These are phyloP conservation scores for Lantana camara DNA, from an alignment of 257 asterid species.

Conservation along the genomic window DNA sequence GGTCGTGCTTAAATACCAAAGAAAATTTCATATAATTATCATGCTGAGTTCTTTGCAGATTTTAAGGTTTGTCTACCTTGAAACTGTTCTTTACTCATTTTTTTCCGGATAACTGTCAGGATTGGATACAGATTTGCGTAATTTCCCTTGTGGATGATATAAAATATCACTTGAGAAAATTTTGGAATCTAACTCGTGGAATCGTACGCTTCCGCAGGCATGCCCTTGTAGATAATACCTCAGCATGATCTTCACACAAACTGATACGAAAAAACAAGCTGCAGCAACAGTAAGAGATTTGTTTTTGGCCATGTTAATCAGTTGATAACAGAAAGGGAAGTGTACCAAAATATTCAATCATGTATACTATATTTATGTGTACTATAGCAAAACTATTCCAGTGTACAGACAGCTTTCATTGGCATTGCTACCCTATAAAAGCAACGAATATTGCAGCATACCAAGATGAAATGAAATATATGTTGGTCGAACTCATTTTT, in stretches of 20 bases:
- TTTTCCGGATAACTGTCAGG: background rate
- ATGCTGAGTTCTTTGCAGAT: too few relatives aligned
- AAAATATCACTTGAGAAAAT: background rate
- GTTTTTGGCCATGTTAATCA: slow-evolving; percentile 20
- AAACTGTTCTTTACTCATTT: background rate
- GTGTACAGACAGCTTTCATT: too few relatives aligned
- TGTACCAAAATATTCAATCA: too few relatives aligned
- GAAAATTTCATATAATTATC: slow-evolving; percentile 15
- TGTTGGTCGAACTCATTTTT: too few relatives aligned
- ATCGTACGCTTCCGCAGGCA: slow-evolving; percentile 24
- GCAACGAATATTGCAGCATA: too few relatives aligned
- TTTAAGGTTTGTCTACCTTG: slow-evolving; percentile 40
- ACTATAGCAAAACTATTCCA: too few relatives aligned
- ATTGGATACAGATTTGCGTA: background rate
- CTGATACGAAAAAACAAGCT: slow-evolving; percentile 24
- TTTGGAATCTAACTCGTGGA: background rate
- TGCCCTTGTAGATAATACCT: slow-evolving; percentile 27
- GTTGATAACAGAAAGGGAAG: slow-evolving; percentile 16
- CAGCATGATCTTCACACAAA: slow-evolving; percentile 20
- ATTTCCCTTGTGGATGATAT: background rate
- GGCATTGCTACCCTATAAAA: too few relatives aligned
- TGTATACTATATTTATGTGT: too few relatives aligned
- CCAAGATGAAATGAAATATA: too few relatives aligned
- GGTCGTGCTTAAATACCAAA: slow-evolving; percentile 42
- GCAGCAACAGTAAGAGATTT: slow-evolving; percentile 9